Base-by-base conservation (phyloP, 257 asterid species). In the Nicotiana paniculata region DNA sequence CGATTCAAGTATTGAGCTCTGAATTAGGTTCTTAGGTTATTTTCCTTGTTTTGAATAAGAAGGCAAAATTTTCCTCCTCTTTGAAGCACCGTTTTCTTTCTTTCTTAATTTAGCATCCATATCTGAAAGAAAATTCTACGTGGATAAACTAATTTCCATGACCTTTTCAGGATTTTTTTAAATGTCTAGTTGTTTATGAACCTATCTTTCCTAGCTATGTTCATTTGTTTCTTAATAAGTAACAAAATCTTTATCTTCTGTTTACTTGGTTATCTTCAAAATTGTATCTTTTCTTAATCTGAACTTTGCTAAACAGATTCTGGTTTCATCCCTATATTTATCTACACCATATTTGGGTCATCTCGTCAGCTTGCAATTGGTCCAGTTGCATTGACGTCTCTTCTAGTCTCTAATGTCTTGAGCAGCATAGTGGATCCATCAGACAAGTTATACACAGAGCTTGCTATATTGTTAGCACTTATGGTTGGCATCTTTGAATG, bases 331-430 rank as follows among this genome's bases (percentile, higher is more conserved):
- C 99, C 99, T 77, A 90, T 96, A 88, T 96, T 96, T 85, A 90
- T 93, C 79, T 96, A 96, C 81, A 91, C 98, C 81, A 80, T 96
- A 87, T 94, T 96, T 77, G 99, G 99, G 62, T 96, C 99, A 51
- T 96, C 99, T 80, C 97, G 99, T 77, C 99, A 96, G 93, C 97
- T 96, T 85, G 99, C 99, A 30, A 96, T 96, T 46, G 99, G 99
- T 65, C 99, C 99, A 10, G 99, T 96, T 81, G 99, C 99, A 72
- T 84, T 96, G 90, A 93, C 97, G 9, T 96, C 99, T 78, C 97
- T 96, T 86, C 91, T 96, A 81, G 98, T 93, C 68, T 96, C 99
- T 65, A 96, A 96, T 86, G 95, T 94, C 66, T 85, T 96, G 93
- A 89, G 97, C 81, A 85, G 86, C 87, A 93, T 94, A 81, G 98